Conservation (phyloP, 2,329 filamentous ascomycete genomes). For the Mycosphaerelloides madeirae region DNA sequence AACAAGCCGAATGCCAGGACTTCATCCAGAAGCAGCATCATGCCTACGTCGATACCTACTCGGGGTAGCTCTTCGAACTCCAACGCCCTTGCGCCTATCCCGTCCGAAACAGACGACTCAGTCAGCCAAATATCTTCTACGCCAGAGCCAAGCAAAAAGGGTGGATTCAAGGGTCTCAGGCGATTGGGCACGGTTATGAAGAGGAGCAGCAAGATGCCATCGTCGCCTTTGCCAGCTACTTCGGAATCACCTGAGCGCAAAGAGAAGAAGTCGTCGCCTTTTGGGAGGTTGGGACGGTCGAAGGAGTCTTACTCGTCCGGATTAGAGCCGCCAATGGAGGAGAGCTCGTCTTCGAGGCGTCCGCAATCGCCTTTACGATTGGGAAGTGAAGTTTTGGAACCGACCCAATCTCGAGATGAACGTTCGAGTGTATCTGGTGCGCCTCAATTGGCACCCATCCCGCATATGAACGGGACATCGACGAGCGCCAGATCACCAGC, state of each 20-base stretch:
- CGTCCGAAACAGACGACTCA: constrained; percentile 20
- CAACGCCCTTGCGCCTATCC: constrained; percentile 17
- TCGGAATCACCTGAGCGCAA: constrained; percentile 49
- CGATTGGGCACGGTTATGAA: constrained; percentile 67
- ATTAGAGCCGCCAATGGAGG: constrained; percentile 29
- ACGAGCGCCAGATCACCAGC: constrained; percentile 5
- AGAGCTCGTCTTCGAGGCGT: constrained; percentile 17
- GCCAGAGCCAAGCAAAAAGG: constrained; percentile 37
- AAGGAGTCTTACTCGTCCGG: constrained; percentile 55
- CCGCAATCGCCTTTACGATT: constrained; percentile 30
- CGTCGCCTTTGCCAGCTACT: constrained; percentile 24
- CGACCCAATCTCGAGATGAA: constrained; percentile 11
- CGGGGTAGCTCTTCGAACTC: neutral
- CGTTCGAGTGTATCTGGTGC: constrained; percentile 9
- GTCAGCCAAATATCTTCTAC: constrained; percentile 35
- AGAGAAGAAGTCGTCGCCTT: constrained; percentile 50
- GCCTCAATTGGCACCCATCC: constrained; percentile 13
- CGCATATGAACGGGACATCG: constrained; percentile 24
- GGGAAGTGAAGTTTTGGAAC: constrained; percentile 29
- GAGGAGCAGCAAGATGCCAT: constrained; percentile 49
- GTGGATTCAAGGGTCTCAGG: constrained; percentile 47
- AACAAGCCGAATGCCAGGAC: constrained; percentile 10
- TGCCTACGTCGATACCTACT: constrained; percentile 1
- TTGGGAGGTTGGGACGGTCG: constrained; percentile 55
- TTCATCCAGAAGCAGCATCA: constrained; percentile 6